Base-by-base conservation (phyloP, 2,329 filamentous ascomycete species). In the Acarospora socialis region DNA sequence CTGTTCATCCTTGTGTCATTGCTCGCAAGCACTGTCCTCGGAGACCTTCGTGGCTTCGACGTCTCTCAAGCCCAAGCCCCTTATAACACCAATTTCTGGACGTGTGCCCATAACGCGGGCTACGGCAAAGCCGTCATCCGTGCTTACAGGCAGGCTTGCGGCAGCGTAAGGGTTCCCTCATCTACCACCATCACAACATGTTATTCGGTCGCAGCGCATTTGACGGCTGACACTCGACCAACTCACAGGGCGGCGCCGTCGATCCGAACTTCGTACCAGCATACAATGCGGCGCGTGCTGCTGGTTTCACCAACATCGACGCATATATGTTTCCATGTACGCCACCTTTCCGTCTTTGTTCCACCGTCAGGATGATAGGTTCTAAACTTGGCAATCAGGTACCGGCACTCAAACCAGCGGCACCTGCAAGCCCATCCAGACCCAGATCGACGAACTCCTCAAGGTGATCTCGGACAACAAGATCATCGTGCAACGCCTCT, bases 311-410 rank as follows among this genome's bases (percentile, higher is more conserved):
- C 3, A 29, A 37, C 7, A 41, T 46, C 16, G 44, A 46, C 26
- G 43, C 41, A 0, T 47, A 47, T 17, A 13, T 47, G 12, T 47
- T 47, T 15, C 44, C 44, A 2, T 47, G 29, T 26, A 25, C 2
- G 32, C 19, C n/a, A n/a, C n/a, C n/a, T n/a, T n/a, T n/a, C n/a
- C n/a, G n/a, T 5, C n/a, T 9, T 27, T 15, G 13, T 24, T 2
- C 13, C 10, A 5, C n/a, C 2, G 8, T 1, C 13, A n/a, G 1
- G 18, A 4, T 4, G 6, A 7, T 8, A n/a, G n/a, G n/a, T n/a
- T n/a, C n/a, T n/a, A n/a, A n/a, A n/a, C n/a, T n/a, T n/a, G n/a
- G n/a, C n/a, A n/a, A 4, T 7, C 16, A 30, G 33, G 45, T 23
- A 47, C 41, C 2, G 45, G 43, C 2, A 45, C 40, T 2, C 39